Evolutionary conservation across 768 basidiomycete genomes (phyloP), one percentile per base, ranked within the genome.

Genomic region (Boletellus ananas): DNA sequence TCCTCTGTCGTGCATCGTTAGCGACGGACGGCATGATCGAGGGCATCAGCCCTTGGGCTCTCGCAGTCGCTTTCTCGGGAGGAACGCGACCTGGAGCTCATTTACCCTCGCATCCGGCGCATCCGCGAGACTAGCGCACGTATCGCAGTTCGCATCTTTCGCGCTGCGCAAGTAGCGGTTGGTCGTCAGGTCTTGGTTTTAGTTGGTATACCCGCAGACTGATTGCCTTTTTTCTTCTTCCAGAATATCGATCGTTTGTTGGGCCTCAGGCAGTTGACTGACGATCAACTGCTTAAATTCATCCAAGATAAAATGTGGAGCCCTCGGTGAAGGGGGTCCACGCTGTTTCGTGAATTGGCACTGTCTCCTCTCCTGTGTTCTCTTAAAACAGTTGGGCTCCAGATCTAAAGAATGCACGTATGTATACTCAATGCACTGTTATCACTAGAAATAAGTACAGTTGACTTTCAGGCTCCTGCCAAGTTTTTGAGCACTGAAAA

Each of bases 1-100:
- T 93, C 63, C 73, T 93, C 43, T 75, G 82, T 49, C 79, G 81
- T 36, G 86, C 83, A 17, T 72, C 75, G 1, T 72, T 73, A 27
- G 84, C 96, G 39, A 90, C 90, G 3, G 88, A 93, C 64, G 75
- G 74, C 55, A 93, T 97, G 89, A 86, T 96, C 21, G 92, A 95
- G 65, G n/a, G 87, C 90, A 6, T 79, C 88, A 12, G 86, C 92
- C 4, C 75, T 90, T 25, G 90, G 90, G 7, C 77, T 96, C 35
- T 84, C 89, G 4, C 70, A 84, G 50, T 80, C 88, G 4, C 75
- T 94, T 36, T 90, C 79, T 2, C 57, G 64, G 12, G 85, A 88
- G 33, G 94, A 96, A 69, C 76, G 70, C 36, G 74, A 72, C 3
- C 59, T 70, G 36, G 86, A 80, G 38, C 75, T 94, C 41, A 66